These are phyloP conservation scores for Monilinia fructigena DNA, from an alignment of 2,329 filamentous ascomycete genomes.

Conservation along the genomic window DNA sequence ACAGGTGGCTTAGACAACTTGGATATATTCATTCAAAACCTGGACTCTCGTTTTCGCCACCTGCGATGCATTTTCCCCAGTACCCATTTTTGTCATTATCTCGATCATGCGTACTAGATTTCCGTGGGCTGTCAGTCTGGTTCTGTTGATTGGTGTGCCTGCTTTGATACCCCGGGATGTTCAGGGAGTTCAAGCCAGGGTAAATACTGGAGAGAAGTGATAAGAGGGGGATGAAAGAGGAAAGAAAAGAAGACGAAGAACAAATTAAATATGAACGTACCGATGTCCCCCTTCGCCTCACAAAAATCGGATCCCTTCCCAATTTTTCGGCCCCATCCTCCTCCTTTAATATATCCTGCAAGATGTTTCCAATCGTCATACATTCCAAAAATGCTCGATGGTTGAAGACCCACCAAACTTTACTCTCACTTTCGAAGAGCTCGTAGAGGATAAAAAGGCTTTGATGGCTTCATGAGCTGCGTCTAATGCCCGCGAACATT, in stretches of 20 bases:
- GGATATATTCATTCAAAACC: conserved; percentile 53
- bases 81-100: conserved; percentile 59
- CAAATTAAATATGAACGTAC: conserved; percentile 45
- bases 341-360: conserved; percentile 52
- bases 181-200: not conserved
- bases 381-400: conserved; percentile 78
- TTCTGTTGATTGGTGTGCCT: not conserved
- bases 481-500: conserved; percentile 71
- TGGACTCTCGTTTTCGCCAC: conserved; percentile 59
- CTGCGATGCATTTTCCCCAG: conserved; percentile 55
- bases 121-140: not conserved
- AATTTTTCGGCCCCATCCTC: conserved; percentile 48
- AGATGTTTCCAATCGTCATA: conserved; percentile 62
- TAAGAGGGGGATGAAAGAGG: not conserved
- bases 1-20: not conserved
- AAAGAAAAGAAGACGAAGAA: not conserved
- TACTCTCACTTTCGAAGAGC: conserved; percentile 67
- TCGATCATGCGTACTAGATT: conserved; percentile 58
- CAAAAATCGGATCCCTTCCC: conserved; percentile 55
- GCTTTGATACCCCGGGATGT: not conserved
- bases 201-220: not conserved
- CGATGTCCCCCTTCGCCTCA: conserved; percentile 61
- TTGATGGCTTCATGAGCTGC: conserved; percentile 73
- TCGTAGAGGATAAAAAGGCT: conserved; percentile 72
- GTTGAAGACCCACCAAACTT: conserved; percentile 84